These are phyloP conservation scores for Moesziomyces parantarcticus DNA, from an alignment of 1,284 basidiomycete genomes.

Conservation along the genomic window DNA sequence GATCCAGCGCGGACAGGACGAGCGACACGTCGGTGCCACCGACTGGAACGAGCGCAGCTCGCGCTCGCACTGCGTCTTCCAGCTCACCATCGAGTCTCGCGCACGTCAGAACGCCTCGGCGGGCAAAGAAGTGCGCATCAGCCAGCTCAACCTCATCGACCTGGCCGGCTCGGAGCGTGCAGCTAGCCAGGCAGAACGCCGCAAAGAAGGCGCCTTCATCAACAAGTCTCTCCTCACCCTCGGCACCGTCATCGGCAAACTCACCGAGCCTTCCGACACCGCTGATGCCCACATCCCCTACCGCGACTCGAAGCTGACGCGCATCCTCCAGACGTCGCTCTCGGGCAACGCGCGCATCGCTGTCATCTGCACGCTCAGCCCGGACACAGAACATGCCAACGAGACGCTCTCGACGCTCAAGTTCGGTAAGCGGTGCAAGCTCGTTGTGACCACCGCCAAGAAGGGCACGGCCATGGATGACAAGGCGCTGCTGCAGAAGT, in stretches of 20 bases:
- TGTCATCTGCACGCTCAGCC: constrained; percentile 72
- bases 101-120: neutral
- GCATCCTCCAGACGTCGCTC: constrained; percentile 72
- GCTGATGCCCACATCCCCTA: constrained; percentile 71
- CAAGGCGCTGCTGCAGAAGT: constrained; percentile 63
- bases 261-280: constrained; percentile 68
- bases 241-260: constrained; percentile 73
- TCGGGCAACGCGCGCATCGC: constrained; percentile 72
- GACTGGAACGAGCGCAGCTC: constrained; percentile 98
- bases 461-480: constrained; percentile 70
- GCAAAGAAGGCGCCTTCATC: constrained; percentile 71
- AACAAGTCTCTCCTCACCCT: constrained; percentile 70
- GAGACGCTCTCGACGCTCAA: constrained; percentile 73
- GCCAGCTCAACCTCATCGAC: constrained; percentile 72
- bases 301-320: constrained; percentile 72
- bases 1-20: constrained; percentile 83
- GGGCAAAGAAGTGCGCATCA: constrained; percentile 58
- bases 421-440: constrained; percentile 72
- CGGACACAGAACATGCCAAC: constrained; percentile 70
- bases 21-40: constrained; percentile 89
- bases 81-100: constrained; percentile 69
- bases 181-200: constrained; percentile 71
- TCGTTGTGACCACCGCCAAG: constrained; percentile 73
- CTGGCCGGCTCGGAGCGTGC: constrained; percentile 73
- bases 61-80: constrained; percentile 83